Evolutionary conservation across 805 yeast species (phyloP).

Genomic region (Candida tallmaniae): DNA sequence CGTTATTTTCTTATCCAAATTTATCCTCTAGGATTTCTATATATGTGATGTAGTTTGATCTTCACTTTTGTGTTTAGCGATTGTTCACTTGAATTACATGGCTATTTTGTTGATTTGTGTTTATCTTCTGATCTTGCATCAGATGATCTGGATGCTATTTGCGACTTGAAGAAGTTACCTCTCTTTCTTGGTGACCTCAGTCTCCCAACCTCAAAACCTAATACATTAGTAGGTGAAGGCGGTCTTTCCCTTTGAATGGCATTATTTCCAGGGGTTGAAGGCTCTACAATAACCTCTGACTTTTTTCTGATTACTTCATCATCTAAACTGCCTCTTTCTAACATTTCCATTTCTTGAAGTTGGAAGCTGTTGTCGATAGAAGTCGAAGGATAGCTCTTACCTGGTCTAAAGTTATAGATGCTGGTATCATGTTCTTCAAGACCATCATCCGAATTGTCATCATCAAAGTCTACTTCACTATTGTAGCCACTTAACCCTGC

Average conservation of each 20-base stretch:
- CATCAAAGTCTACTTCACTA: slow-evolving; percentile 1
- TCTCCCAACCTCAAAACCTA: slow-evolving; percentile 9
- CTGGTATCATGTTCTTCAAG: slow-evolving; percentile 5
- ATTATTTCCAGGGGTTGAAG: slow-evolving; percentile 3
- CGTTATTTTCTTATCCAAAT: no score
- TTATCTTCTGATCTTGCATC: no score
- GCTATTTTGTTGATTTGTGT: no score
- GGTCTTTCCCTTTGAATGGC: slow-evolving; percentile 3
- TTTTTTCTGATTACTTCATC: background rate
- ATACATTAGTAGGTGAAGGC: slow-evolving; percentile 9
- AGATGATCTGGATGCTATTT: no score
- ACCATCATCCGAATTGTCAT: background rate
- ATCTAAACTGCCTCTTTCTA: background rate
- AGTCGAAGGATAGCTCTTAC: background rate
- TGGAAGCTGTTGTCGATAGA: background rate
- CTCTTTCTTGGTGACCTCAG: slow-evolving; percentile 7
- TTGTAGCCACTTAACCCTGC: slow-evolving; percentile 1
- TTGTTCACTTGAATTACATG: background rate
- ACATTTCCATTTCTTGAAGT: background rate
- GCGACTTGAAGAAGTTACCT: no score
- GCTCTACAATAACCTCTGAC: slow-evolving; percentile 3
- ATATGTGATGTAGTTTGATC: no score
- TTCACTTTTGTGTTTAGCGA: background rate
- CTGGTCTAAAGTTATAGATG: slow-evolving; percentile 8
- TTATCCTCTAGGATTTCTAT: no score